phyloP scores from a whole-genome alignment of 2,329 filamentous ascomycete genomes.

The Fusarium piperis region DNA sequence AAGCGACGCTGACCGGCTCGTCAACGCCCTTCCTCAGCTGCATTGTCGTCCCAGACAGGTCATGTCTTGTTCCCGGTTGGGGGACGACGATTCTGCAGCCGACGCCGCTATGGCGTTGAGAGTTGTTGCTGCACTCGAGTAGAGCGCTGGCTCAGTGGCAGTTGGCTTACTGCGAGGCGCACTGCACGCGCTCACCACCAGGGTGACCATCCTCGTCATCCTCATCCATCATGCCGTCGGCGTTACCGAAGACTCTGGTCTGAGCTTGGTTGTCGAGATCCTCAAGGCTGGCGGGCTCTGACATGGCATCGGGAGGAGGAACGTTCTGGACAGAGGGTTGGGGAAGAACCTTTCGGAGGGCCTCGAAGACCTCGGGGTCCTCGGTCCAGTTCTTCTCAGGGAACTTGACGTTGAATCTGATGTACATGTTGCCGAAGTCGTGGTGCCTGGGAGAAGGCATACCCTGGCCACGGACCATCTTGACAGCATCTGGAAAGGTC shows the following conservation, averaged over 20 bases:
- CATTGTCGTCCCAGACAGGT: conserved; percentile 5
- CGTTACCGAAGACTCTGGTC: conserved; percentile 74
- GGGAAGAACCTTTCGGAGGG: conserved; percentile 87
- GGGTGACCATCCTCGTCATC: conserved; percentile 81
- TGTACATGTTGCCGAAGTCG: conserved; percentile 94
- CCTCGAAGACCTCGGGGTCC: conserved; percentile 75
- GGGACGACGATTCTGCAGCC: conserved; percentile 13
- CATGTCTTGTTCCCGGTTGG: conserved; percentile 3
- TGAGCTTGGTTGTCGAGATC: conserved; percentile 77
- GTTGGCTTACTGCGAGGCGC: conserved; percentile 79
- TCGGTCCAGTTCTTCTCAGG: conserved; percentile 79
- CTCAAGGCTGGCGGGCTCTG: conserved; percentile 87
- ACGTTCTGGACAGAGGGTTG: conserved; percentile 68
- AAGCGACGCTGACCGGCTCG: conserved; percentile 27
- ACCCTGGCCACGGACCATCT: conserved; percentile 94
- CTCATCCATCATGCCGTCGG: conserved; percentile 70
- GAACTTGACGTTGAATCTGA: conserved; percentile 98
- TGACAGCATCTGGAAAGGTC: conserved; percentile 75
- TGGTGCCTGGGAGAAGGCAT: conserved; percentile 98
- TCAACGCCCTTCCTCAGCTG: conserved; percentile 34
- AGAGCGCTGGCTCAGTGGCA: neutral
- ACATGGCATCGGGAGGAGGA: conserved; percentile 87
- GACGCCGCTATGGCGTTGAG: conserved; percentile 28
- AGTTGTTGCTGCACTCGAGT: conserved; percentile 26
- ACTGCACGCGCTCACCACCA: conserved; percentile 84